Base-by-base conservation (phyloP, 208 protist genomes). In the Crithidia expoeki region DNA sequence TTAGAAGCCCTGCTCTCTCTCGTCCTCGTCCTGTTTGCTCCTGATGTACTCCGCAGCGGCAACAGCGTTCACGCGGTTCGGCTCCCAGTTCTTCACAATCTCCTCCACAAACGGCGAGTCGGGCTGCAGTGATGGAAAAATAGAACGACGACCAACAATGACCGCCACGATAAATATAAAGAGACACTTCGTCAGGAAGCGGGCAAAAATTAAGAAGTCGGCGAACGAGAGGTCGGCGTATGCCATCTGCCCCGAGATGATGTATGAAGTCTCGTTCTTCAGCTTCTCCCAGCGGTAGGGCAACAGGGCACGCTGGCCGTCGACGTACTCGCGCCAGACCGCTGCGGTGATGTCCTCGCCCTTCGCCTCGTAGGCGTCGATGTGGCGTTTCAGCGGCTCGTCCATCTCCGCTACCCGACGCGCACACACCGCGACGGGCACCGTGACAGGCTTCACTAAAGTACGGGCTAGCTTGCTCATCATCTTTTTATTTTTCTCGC, bases 251-350 rank as follows among this genome's bases (percentile, higher is more conserved):
- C 84, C 85, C 1, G 65, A 79, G 17, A 53, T 30, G 36, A 94
- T 46, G 66, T 84, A 77, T 5, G 6, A 16, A 1, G 74, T 52
- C 68, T 94, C 85, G 27, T 42, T 62, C 56, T 52, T 36, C 27
- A 94, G 67, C 64, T 85, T 81, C 38, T 73, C 44, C 50, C 66
- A 75, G 55, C 89, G 89, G 72, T 90, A 87, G 17, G 79, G 66
- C 34, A 94, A 52, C 47, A 94, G 81, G 9, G 64, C 64, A 16
- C 72, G 75, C 72, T 94, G 89, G 38, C 72, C 76, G 10, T 70
- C 67, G 32, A 80, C 72, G 68, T 90, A 94, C 72, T 94, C 89
- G 38, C 72, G 70, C 89, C 89, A 94, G 56, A 94, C 82, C 17
- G 60, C 79, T 12, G 73, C 76, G 17, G 79, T 87, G 33, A 92